A percentile compares a stretch with the other conserved stretches of the same genome.
phyloP scores from a whole-genome alignment of 305 asterid species.

The Rubia occidens region DNA sequence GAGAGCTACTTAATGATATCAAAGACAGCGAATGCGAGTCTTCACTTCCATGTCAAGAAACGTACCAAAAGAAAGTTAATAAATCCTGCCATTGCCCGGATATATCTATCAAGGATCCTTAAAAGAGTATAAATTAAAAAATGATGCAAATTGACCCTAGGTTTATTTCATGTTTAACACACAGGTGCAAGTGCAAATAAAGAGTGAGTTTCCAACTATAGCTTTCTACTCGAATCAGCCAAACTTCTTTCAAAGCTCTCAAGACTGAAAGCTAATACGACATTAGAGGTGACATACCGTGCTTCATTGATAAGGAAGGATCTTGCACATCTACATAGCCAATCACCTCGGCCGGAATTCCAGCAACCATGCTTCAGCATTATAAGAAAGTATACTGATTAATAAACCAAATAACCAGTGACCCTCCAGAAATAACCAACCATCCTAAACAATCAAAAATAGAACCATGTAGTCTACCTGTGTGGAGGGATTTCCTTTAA shows the following conservation, averaged over 20 bases:
- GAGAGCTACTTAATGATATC: background rate
- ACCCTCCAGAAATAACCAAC: background rate
- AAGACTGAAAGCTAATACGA: background rate
- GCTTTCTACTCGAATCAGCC: background rate
- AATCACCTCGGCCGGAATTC: constrained; percentile 40
- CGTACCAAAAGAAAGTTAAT: background rate
- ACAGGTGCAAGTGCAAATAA: background rate
- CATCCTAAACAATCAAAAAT: background rate
- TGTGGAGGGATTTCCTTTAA: constrained; percentile 35
- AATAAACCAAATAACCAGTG: background rate
- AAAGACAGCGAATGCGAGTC: background rate
- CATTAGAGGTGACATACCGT: constrained; percentile 25
- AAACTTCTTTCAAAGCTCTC: background rate
- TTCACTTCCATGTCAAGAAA: background rate
- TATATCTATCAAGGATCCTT: background rate
- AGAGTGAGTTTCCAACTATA: background rate
- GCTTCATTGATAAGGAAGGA: constrained; percentile 42
- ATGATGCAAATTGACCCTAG: background rate
- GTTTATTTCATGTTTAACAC: background rate
- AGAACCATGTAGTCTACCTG: constrained; percentile 22
- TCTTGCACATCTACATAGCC: constrained; percentile 38
- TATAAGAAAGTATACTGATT: constrained; percentile 14
- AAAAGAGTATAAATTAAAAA: background rate
- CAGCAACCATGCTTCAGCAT: constrained; percentile 35
- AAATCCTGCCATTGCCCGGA: background rate